A percentile compares a stretch with the other conserved stretches of the same genome.
phyloP scores from a whole-genome alignment of 2,329 filamentous ascomycete species.

The Aspergillus sp. region DNA sequence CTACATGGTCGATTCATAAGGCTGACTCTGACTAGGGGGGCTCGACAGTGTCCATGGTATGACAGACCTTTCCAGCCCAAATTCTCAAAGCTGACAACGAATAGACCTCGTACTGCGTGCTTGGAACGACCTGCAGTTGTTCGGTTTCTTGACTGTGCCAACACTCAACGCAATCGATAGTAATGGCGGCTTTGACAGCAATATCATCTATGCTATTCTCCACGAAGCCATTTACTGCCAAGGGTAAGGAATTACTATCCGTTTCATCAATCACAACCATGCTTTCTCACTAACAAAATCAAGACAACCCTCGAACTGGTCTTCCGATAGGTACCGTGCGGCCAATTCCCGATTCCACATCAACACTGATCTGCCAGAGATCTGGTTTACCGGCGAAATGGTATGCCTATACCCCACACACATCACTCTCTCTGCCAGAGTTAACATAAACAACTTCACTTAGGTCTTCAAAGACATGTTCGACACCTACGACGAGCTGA shows the following conservation, averaged over 20 bases:
- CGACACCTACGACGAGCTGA: constrained; percentile 73
- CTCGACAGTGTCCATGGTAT: constrained; percentile 69
- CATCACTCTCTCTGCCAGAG: not conserved
- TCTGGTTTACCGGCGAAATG: constrained; percentile 92
- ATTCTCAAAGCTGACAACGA: not conserved
- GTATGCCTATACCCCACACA: constrained; percentile 27
- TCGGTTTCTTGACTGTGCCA: constrained; percentile 71
- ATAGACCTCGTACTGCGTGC: constrained; percentile 66
- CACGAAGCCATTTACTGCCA: constrained; percentile 89
- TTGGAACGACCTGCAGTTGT: constrained; percentile 70
- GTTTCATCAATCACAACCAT: not conserved
- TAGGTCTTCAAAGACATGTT: constrained; percentile 80
- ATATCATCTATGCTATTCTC: constrained; percentile 79
- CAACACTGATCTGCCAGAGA: constrained; percentile 48
- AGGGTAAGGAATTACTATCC: constrained; percentile 38
- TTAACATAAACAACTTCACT: not conserved
- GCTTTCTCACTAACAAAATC: constrained; percentile 25
- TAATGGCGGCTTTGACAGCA: constrained; percentile 68
- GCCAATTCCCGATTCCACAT: constrained; percentile 49
- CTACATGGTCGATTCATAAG: not conserved
- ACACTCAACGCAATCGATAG: constrained; percentile 69
- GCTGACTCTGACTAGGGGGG: constrained; percentile 51
- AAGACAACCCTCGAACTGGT: constrained; percentile 67
- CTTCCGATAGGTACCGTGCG: constrained; percentile 54
- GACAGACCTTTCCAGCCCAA: not conserved